These are phyloP conservation scores for Ustilago sp. DNA, from an alignment of 1,284 basidiomycete genomes.

Conservation along the genomic window DNA sequence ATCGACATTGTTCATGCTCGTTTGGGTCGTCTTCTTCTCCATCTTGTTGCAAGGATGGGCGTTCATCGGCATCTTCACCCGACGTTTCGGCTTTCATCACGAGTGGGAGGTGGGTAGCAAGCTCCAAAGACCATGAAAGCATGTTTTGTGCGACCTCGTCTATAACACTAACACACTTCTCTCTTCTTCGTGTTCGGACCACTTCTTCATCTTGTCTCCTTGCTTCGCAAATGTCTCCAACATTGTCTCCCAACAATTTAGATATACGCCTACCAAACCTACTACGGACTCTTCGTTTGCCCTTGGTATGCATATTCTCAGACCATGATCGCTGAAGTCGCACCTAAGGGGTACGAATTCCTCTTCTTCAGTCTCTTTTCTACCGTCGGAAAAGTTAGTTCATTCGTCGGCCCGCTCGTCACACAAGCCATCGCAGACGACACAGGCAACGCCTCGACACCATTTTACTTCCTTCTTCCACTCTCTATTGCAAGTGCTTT, in stretches of 20 bases:
- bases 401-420: conserved; percentile 82
- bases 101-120: conserved; percentile 34
- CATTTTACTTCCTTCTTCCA: conserved; percentile 84
- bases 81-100: conserved; percentile 74
- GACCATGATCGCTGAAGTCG: conserved; percentile 86
- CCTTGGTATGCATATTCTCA: conserved; percentile 87
- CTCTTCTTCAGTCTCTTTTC: conserved; percentile 83
- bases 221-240: not conserved
- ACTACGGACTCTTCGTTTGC: conserved; percentile 76
- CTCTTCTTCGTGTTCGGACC: not conserved
- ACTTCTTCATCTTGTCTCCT: not conserved
- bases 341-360: conserved; percentile 75
- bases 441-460: conserved; percentile 81
- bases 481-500: conserved; percentile 76
- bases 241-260: not conserved
- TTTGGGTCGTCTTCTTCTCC: conserved; percentile 80
- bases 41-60: conserved; percentile 85
- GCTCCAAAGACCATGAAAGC: not conserved
- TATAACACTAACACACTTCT: not conserved
- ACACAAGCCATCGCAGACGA: conserved; percentile 71
- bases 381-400: conserved; percentile 72
- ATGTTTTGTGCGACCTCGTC: not conserved
- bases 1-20: conserved; percentile 75
- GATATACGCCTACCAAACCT: conserved; percentile 22
- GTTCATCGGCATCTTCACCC: conserved; percentile 85